phyloP scores from a whole-genome alignment of 352 stramenopile species.

The Globisporangium radiosum region DNA sequence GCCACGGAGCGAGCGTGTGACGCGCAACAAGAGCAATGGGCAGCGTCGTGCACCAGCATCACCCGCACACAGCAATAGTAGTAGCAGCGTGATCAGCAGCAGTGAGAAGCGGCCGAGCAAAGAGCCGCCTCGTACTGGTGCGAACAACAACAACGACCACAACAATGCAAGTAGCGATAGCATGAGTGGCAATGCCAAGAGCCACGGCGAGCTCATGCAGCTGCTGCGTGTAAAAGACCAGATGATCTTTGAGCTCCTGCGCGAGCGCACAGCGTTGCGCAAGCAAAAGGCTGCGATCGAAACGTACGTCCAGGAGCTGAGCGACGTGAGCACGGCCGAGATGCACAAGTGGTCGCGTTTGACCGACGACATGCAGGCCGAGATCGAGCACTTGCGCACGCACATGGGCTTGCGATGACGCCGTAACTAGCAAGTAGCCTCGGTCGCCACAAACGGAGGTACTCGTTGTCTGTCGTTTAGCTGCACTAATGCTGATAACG shows the following conservation, averaged over 20 bases:
- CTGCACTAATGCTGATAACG: no score
- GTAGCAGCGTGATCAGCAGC: not conserved
- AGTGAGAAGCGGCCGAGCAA: not conserved
- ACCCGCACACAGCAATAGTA: not conserved
- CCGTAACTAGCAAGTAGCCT: no score
- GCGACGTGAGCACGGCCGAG: conserved; percentile 58
- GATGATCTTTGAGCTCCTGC: conserved; percentile 77
- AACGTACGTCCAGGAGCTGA: conserved; percentile 54
- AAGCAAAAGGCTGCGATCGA: conserved; percentile 44
- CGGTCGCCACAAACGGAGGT: no score
- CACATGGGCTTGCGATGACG: no score
- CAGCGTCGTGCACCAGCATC: not conserved
- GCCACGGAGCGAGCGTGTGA: no score
- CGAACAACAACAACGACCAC: not conserved
- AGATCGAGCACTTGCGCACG: conserved; percentile 57
- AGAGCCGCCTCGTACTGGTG: no score
- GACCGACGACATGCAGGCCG: conserved; percentile 75
- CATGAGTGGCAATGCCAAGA: not conserved
- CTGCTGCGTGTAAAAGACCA: conserved; percentile 71
- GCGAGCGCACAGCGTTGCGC: conserved; percentile 51
- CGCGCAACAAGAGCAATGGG: no score
- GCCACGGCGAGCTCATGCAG: conserved; percentile 20
- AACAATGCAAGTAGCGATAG: not conserved
- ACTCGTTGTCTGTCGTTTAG: no score
- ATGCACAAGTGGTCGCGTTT: conserved; percentile 81